A percentile compares a stretch with the other conserved stretches of the same genome.
Conservation (phyloP, 768 basidiomycete species). For the Rhodosporidiobolus sp. region DNA sequence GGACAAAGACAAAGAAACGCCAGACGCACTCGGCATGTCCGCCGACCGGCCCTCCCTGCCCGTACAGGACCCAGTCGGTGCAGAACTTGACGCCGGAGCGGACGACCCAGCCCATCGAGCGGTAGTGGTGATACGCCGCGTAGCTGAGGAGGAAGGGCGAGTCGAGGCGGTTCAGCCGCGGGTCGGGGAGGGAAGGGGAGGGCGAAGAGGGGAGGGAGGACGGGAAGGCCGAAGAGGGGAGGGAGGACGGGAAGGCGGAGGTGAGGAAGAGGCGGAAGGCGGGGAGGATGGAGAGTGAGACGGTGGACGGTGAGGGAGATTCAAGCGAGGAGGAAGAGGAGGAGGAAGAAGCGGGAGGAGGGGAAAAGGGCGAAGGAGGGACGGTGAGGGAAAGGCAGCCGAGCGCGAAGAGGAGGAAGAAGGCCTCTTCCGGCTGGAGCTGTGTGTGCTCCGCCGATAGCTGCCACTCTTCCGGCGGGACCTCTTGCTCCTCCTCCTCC, state of each 20-base stretch:
- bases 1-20: conserved; percentile 81
- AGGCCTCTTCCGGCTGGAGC: conserved; percentile 46
- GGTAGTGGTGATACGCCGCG: conserved; percentile 86
- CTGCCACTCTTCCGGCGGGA: conserved; percentile 28
- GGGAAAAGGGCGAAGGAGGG: neutral
- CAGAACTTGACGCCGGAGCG: conserved; percentile 97
- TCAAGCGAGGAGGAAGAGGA: no score
- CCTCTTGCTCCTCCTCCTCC: conserved; percentile 13
- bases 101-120: conserved; percentile 94
- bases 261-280: conserved; percentile 31
- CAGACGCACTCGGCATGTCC: conserved; percentile 90
- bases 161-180: conserved; percentile 31
- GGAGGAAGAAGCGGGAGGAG: no score
- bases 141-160: conserved; percentile 82
- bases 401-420: conserved; percentile 45
- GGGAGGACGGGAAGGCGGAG: conserved; percentile 12
- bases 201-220: neutral
- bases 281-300: conserved; percentile 26
- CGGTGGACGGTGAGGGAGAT: neutral
- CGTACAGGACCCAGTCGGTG: conserved; percentile 85
- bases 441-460: conserved; percentile 44
- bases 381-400: conserved; percentile 27
- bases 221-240: neutral
- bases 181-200: conserved; percentile 6
- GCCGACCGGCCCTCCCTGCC: conserved; percentile 78